A percentile compares a stretch with the other conserved stretches of the same genome.
phyloP scores from a whole-genome alignment of 306 rosid species.

The Prunus campanulata region DNA sequence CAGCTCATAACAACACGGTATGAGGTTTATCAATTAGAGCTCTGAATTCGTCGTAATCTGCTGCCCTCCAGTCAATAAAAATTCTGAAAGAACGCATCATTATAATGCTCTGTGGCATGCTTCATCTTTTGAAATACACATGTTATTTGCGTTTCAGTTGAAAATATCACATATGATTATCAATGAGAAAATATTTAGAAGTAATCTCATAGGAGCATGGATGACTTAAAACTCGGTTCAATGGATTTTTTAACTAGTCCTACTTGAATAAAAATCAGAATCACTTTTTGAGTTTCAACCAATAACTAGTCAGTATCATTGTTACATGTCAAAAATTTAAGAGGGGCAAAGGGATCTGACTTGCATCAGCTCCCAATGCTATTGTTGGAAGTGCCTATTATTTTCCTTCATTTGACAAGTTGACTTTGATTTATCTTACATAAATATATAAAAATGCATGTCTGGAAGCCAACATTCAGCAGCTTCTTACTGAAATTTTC shows the following conservation, averaged over 20 bases:
- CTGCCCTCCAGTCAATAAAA: background rate
- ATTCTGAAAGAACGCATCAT: background rate
- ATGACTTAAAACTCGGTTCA: background rate
- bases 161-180: background rate
- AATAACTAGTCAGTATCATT: too few relatives aligned
- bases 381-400: background rate
- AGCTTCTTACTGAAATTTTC: background rate
- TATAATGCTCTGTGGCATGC: background rate
- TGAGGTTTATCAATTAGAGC: background rate
- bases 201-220: background rate
- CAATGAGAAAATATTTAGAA: background rate
- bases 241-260: background rate
- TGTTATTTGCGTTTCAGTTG: background rate
- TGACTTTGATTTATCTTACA: background rate
- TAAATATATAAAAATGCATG: background rate
- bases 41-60: background rate
- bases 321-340: background rate
- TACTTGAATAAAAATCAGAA: background rate
- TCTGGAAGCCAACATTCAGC: background rate
- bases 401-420: background rate
- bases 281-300: too few relatives aligned
- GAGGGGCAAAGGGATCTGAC: background rate
- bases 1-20: constrained; percentile 28
- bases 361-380: background rate
- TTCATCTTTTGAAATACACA: background rate